Base-by-base conservation (phyloP, 371 early-diverging fungal species). In the Apophysomyces trapeziformis region DNA sequence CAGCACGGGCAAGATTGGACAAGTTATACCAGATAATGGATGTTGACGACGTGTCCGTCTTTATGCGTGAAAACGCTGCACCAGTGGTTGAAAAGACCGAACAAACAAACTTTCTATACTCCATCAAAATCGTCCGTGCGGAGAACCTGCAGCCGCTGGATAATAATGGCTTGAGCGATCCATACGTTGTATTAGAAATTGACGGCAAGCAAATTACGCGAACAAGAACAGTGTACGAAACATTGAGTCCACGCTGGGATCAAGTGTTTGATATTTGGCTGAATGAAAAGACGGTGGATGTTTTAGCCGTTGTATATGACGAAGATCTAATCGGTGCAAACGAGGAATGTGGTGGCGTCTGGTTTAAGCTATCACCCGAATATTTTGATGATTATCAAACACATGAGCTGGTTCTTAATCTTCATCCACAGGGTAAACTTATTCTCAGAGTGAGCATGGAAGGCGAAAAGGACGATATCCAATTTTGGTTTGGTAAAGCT, bases 191-290 rank as follows among this genome's bases (percentile, higher is more conserved):
- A 39, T 72, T 90, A 57, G 82, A 85, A 41, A 81, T 80, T 3
- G 70, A 79, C 57, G 74, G 73, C 21, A 77, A 70, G 45, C 63
- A 70, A 68, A 78, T 85, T 57, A 86, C 74, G 64, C 79, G 77
- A 60, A 86, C 84, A 41, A 85, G 78, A 37, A 86, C 80, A 13
- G 87, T 90, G 8, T 79, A 76, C 50, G 89, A 90, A 47, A 75
- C 88, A 0, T 65, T 91, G 13, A 92, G 92, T 63, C 94, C 94
- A 7, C 86, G 90, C 7, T 95, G 96, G 96, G 92, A 95, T 67
- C 91, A 95, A 72, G 82, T 89, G 43, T 92, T 91, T 68, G 85
- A 92, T 61, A 75, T 92, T 4, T 76, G 79, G 39, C 76, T 88
- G 7, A 68, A 76, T 59, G 62, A 78, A 18, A 64, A 75, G 21